A percentile compares a stretch with the other conserved stretches of the same genome.
Evolutionary conservation across 2,329 filamentous ascomycete genomes (phyloP).

Genomic region (Beauveria scarabaeidicola): DNA sequence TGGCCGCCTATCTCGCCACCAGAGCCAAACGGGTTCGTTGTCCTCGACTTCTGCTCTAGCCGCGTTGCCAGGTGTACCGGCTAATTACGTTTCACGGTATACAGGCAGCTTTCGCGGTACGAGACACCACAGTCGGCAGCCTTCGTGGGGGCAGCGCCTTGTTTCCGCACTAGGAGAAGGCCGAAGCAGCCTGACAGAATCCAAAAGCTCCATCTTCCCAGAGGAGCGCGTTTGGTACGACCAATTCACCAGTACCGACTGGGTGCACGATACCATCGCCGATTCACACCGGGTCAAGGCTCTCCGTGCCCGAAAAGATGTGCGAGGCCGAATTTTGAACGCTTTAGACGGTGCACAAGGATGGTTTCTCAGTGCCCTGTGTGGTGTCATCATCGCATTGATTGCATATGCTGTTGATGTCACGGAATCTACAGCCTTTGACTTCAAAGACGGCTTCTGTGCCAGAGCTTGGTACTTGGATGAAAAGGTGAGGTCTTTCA

Average conservation of each 20-base stretch:
- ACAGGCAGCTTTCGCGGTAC: conserved; percentile 30
- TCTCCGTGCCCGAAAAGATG: conserved; percentile 70
- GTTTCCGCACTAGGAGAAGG: conserved; percentile 52
- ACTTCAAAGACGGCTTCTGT: conserved; percentile 88
- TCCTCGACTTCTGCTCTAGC: too few species aligned
- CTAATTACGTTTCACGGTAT: neutral
- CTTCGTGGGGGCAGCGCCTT: conserved; percentile 53
- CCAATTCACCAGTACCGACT: conserved; percentile 94
- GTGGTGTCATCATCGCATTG: conserved; percentile 75
- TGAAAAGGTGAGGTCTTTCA: conserved; percentile 47
- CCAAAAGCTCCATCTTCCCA: conserved; percentile 56
- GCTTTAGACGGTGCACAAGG: conserved; percentile 84
- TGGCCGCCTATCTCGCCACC: conserved; percentile 28
- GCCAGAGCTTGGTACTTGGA: conserved; percentile 60
- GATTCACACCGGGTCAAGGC: conserved; percentile 85
- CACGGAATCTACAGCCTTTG: conserved; percentile 76
- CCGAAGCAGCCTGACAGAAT: conserved; percentile 51
- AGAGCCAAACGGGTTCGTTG: conserved; percentile 35
- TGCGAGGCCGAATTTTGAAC: conserved; percentile 68
- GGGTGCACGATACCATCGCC: conserved; percentile 95
- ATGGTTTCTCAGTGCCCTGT: conserved; percentile 87
- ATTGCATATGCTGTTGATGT: conserved; percentile 87
- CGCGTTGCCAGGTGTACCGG: neutral
- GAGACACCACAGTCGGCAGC: conserved; percentile 47
- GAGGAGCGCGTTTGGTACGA: conserved; percentile 97